Evolutionary conservation across 2,329 filamentous ascomycete species (phyloP), one percentile per base, ranked within the genome.

Genomic region (Curvularia sp.): DNA sequence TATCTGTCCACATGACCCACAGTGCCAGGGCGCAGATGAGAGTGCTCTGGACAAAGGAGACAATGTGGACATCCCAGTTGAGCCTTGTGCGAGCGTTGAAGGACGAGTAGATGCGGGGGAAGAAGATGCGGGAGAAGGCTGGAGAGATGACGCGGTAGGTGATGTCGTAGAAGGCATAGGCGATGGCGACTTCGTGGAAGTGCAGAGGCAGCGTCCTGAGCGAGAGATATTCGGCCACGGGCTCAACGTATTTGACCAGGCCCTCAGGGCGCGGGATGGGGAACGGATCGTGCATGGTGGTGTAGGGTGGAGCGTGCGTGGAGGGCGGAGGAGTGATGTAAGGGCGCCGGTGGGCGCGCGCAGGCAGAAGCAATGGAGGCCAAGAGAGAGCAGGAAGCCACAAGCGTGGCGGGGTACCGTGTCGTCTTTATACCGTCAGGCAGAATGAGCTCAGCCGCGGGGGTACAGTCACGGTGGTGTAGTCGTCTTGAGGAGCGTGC

Each of bases 11-110:
- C 78, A 93, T 90, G 56, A 91, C 85, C 84, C 87, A 93, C 15
- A 95, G 78, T n/a, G 90, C 89, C 31, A 93, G 79, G 48, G 67
- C 75, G 75, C 89, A 92, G 79, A 96, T 91, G 55, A 92, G 78
- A 31, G 83, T 80, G 74, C 88, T 89, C 82, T 96, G 92, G 55
- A 91, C 82, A 66, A 95, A 84, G n/a, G 90, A 93, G 31, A 95
- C 91, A 55, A 94, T 88, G 74, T 94, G 92, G 24, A 92, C 89
- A 75, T 96, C 88, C 92, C 92, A 95, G 82, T 90, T 95, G 62
- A 92, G 82, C 72, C 84, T 85, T 56, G 89, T 91, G 55, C 85
- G 83, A 26, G 81, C 79, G 49, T 87, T 85, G 66, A 92, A 83
- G 48, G 78, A 77, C 31, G 81, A 75, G 79, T 95, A 95, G 66